Evolutionary conservation across 805 yeast genomes (phyloP), one percentile per base, ranked within the genome.

Genomic region (Kluyveromyces lactis): DNA sequence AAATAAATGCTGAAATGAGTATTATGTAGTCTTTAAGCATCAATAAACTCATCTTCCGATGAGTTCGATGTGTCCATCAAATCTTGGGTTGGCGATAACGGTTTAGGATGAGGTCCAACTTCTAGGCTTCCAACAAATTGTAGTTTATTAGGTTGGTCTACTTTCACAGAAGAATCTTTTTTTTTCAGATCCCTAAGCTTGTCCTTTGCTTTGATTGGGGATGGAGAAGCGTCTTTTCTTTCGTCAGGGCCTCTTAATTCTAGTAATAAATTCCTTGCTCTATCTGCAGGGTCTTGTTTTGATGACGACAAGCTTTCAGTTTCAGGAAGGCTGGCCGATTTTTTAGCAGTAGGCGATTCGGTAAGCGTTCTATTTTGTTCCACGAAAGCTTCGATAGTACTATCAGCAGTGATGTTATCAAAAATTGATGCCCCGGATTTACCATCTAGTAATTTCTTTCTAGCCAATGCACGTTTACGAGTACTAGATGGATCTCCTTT

Each of bases 401-500:
- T 12, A 17, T 36, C 39, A n/a, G 39, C 5, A 4, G 39, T 36
- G 16, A 41, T 33, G 18, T 41, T 41, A n/a, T 42, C 42, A 11
- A 44, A 33, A 3, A 42, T 45, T 4, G 39, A 35, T 10, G 38
- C 11, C 12, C 38, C 33, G 13, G 38, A 29, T 36, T 58, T 55
- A 30, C 60, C 60, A 31, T 71, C 75, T 43, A 71, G 50, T 49
- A 77, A 58, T 38, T 79, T 80, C 53, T 72, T 78, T 47, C 87
- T 74, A 41, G 86, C 81, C 49, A 79, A 67, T 1, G 90, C 95
- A 39, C 92, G 69, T 51, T 86, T 77, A 51, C 95, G 69, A 0
- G 95, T 94, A 3, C 86, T 75, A 2, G 85, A 67, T 1, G 92
- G 76, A 45, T 87, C 92, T 4, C 85, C 78, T 45, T 78, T 77